Percentiles rank a stretch among this genome's conserved stretches.
These are phyloP conservation scores for Gyromitra esculenta DNA, from an alignment of 2,329 filamentous ascomycete species.

Conservation along the genomic window DNA sequence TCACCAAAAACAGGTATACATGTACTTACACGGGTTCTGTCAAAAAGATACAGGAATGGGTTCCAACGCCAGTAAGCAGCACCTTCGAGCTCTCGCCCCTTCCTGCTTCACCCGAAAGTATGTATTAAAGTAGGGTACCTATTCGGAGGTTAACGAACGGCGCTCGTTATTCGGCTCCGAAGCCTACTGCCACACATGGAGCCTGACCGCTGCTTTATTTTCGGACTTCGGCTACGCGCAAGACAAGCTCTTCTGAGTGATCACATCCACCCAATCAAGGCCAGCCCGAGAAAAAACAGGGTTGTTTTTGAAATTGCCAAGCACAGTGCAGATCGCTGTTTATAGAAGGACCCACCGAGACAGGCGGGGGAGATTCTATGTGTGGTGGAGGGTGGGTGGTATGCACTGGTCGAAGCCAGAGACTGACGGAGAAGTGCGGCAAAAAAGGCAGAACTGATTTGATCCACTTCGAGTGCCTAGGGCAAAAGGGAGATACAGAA, in stretches of 20 bases:
- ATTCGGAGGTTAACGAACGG: neutral
- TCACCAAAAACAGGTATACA: neutral
- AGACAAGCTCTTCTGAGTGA: neutral
- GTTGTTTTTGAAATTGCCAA: slow-evolving; percentile 6
- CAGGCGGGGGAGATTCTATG: slow-evolving; percentile 6
- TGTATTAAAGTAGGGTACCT: neutral
- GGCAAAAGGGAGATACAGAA: neutral
- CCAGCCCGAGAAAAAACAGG: neutral
- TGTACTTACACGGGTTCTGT: neutral
- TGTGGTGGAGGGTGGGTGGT: neutral
- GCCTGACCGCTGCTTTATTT: neutral
- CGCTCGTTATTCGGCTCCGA: neutral
- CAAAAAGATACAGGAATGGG: neutral
- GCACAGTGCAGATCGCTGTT: slow-evolving; percentile 23
- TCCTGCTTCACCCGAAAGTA: neutral
- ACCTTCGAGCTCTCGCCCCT: neutral
- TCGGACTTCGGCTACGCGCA: neutral
- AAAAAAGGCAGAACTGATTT: neutral
- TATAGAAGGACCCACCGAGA: slow-evolving; percentile 9
- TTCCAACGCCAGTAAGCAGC: neutral
- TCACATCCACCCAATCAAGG: neutral
- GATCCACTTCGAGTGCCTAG: neutral
- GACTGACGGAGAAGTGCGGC: neutral
- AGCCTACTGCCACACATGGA: neutral
- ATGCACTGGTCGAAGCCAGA: neutral